A percentile compares a stretch with the other conserved stretches of the same genome.
Evolutionary conservation across 140 eudicot species (phyloP).

Genomic region (Stevia rebaudiana): DNA sequence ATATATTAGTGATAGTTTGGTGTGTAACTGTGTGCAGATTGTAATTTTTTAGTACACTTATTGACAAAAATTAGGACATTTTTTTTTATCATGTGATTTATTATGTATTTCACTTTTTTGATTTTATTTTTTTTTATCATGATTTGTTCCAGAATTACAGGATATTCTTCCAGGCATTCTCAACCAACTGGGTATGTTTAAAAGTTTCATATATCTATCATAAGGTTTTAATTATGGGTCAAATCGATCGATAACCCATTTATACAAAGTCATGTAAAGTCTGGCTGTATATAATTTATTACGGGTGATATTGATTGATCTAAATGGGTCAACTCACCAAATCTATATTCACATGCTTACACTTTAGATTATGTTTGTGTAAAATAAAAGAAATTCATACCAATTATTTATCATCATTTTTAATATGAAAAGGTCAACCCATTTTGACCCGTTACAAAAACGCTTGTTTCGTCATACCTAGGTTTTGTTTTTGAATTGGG

Average conservation of each 20-base stretch:
- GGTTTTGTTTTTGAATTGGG: not conserved
- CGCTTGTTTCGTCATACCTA: not conserved
- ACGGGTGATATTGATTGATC: not conserved
- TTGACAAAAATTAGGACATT: no score
- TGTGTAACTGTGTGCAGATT: no score
- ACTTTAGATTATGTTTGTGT: no score
- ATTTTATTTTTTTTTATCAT: not conserved
- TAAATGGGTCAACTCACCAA: not conserved
- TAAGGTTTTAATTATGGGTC: no score
- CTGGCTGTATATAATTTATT: not conserved
- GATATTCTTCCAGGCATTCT: slow-evolving; percentile 81
- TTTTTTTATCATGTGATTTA: not conserved
- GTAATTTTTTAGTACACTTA: no score
- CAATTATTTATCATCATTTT: no score
- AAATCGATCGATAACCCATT: no score
- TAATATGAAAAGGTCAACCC: no score
- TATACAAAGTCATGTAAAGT: no score
- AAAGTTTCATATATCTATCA: not conserved
- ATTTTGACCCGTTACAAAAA: not conserved
- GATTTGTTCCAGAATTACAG: slow-evolving; percentile 48
- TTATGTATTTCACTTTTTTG: not conserved
- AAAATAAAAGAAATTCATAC: no score
- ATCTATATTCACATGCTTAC: no score
- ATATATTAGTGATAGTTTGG: no score
- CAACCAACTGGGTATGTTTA: slow-evolving; percentile 68